Evolutionary conservation across 257 asterid species (phyloP).

Genomic region (Primulina tabacum): DNA sequence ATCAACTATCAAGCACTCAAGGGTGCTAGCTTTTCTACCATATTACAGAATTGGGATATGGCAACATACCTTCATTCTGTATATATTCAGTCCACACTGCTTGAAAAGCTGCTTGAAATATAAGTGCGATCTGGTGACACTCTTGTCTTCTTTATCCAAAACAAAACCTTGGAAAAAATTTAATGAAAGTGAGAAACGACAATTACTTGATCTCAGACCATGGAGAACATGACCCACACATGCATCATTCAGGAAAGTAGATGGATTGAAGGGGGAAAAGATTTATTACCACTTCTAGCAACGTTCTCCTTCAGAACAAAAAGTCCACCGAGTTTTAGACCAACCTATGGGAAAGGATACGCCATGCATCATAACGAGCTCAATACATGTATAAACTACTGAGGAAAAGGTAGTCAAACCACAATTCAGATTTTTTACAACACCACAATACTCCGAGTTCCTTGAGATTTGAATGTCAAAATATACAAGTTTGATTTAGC

Average conservation of each 20-base stretch:
- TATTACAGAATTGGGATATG: neutral
- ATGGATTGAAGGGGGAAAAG: slow-evolving; percentile 7
- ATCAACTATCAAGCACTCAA: neutral
- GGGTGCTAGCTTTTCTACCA: neutral
- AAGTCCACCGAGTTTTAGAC: slow-evolving; percentile 86
- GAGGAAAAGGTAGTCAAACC: neutral
- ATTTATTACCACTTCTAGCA: slow-evolving; percentile 65
- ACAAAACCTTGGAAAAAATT: slow-evolving; percentile 58
- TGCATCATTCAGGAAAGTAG: neutral
- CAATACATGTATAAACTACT: neutral
- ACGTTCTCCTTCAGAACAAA: slow-evolving; percentile 86
- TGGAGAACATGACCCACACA: neutral
- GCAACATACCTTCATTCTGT: slow-evolving; percentile 56
- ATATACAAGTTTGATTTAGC: neutral
- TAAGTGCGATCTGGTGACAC: slow-evolving; percentile 82
- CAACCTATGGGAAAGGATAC: slow-evolving; percentile 46
- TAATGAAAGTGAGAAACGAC: neutral
- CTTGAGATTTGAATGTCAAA: neutral
- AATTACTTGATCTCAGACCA: neutral
- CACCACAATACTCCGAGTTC: neutral
- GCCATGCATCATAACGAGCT: neutral
- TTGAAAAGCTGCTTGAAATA: slow-evolving; percentile 84
- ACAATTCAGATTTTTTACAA: neutral
- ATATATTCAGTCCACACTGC: slow-evolving; percentile 71
- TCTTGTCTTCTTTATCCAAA: slow-evolving; percentile 84